Conservation (phyloP, 1,284 basidiomycete species). For the Vanrija pseudolonga region DNA sequence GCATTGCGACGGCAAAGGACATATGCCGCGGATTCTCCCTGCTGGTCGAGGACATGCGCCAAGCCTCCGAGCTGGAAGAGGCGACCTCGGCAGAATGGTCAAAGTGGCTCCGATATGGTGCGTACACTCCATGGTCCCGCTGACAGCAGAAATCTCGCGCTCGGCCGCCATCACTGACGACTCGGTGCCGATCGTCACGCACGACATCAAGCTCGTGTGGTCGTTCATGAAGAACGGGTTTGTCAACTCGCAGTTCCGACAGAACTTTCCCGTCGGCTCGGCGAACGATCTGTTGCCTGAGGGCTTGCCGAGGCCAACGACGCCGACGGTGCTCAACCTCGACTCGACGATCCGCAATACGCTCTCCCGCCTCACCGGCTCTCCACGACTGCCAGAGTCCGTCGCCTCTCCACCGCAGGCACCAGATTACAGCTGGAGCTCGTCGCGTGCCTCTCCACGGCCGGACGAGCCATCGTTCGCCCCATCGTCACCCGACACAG, state of each 20-base stretch:
- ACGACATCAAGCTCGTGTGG: slow-evolving; percentile 44
- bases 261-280: slow-evolving; percentile 28
- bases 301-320: neutral
- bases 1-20: neutral
- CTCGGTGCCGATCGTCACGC: slow-evolving; percentile 14
- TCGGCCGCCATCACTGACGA: slow-evolving; percentile 1
- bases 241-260: slow-evolving; percentile 22
- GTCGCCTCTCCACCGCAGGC: no score
- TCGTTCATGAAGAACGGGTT: slow-evolving; percentile 42
- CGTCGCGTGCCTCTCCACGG: neutral
- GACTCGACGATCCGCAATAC: slow-evolving; percentile 10
- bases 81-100: slow-evolving; percentile 36
- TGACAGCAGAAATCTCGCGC: slow-evolving; percentile 11
- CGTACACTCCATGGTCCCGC: neutral
- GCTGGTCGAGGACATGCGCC: slow-evolving; percentile 33
- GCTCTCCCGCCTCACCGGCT: neutral
- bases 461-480: neutral
- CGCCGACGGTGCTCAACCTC: neutral
- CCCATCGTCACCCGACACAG: slow-evolving; percentile 8
- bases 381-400: neutral
- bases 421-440: no score
- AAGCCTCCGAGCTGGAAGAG: slow-evolving; percentile 31
- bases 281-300: slow-evolving; percentile 2
- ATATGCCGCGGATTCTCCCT: slow-evolving; percentile 2
- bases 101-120: slow-evolving; percentile 46